Conservation (phyloP, 1,139 yeast species). For the Hanseniaspora uvarum region DNA sequence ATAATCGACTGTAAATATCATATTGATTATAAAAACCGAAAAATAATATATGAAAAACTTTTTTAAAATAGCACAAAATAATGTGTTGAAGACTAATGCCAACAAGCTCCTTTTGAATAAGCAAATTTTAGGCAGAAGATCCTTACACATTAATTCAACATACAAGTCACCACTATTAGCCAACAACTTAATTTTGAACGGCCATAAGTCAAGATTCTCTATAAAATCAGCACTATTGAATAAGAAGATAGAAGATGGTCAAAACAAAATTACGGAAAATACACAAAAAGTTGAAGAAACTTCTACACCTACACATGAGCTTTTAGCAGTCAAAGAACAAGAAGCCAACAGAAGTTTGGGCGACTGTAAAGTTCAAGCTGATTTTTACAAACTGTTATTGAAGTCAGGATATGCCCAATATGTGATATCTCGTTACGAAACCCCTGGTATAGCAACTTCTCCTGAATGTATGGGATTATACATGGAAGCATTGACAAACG, state of each 20-base stretch:
- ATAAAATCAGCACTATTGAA: background rate
- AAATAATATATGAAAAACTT: background rate
- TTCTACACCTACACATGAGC: constrained; percentile 23
- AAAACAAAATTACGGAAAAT: background rate
- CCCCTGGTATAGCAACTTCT: constrained; percentile 76
- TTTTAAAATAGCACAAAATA: background rate
- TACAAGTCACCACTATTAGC: background rate
- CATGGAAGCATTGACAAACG: constrained; percentile 63
- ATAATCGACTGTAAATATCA: too few species aligned
- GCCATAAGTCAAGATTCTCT: background rate
- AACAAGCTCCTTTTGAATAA: constrained; percentile 2
- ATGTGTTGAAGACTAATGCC: background rate
- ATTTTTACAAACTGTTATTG: constrained; percentile 62
- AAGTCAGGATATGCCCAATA: constrained; percentile 82
- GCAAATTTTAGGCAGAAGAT: background rate
- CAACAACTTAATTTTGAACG: background rate
- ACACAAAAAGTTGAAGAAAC: background rate
- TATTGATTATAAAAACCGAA: too few species aligned
- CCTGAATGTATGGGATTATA: constrained; percentile 70
- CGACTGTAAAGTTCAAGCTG: constrained; percentile 66
- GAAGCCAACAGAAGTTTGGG: constrained; percentile 63
- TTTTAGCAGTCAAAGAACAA: constrained; percentile 65
- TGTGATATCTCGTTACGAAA: constrained; percentile 82
- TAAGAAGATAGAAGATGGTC: constrained; percentile 1
- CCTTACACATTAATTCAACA: background rate